phyloP scores from a whole-genome alignment of 345 rosid genomes.

The Eucalyptus sp. region DNA sequence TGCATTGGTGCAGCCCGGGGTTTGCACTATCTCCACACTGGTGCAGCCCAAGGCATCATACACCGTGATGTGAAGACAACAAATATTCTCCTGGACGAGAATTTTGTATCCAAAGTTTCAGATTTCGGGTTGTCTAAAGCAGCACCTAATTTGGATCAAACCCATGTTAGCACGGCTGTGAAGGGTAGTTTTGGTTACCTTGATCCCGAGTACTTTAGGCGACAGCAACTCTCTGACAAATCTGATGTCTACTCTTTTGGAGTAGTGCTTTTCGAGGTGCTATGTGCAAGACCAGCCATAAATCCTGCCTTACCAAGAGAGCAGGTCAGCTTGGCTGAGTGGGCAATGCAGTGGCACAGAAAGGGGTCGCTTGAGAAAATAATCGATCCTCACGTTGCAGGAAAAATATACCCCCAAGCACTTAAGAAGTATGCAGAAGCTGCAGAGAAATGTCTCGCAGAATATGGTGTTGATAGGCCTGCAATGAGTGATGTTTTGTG shows the following conservation, averaged over 20 bases:
- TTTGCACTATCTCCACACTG: constrained; percentile 73
- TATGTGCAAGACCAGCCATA: constrained; percentile 68
- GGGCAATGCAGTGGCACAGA: constrained; percentile 64
- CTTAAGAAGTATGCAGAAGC: constrained; percentile 58
- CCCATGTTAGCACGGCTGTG: constrained; percentile 78
- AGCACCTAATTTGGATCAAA: constrained; percentile 48
- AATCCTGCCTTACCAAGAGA: constrained; percentile 53
- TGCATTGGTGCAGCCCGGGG: constrained; percentile 85
- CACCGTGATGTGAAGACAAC: constrained; percentile 88
- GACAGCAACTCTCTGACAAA: constrained; percentile 79
- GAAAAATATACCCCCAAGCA: constrained; percentile 34
- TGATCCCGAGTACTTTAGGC: constrained; percentile 76
- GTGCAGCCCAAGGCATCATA: constrained; percentile 66
- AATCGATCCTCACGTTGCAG: constrained; percentile 46
- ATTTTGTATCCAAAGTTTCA: constrained; percentile 61
- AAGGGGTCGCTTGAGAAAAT: constrained; percentile 49
- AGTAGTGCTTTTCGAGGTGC: constrained; percentile 68
- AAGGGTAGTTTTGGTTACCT: constrained; percentile 89
- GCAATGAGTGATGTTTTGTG: constrained; percentile 82
- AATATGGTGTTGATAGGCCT: constrained; percentile 76
- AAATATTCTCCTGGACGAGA: constrained; percentile 77
- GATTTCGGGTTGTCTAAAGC: constrained; percentile 79
- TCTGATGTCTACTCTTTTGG: constrained; percentile 90
- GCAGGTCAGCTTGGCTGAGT: constrained; percentile 70
- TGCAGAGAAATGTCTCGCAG: constrained; percentile 79